Evolutionary conservation across 805 yeast species (phyloP), one percentile per base, ranked within the genome.

Genomic region (Debaryomyces castellii): DNA sequence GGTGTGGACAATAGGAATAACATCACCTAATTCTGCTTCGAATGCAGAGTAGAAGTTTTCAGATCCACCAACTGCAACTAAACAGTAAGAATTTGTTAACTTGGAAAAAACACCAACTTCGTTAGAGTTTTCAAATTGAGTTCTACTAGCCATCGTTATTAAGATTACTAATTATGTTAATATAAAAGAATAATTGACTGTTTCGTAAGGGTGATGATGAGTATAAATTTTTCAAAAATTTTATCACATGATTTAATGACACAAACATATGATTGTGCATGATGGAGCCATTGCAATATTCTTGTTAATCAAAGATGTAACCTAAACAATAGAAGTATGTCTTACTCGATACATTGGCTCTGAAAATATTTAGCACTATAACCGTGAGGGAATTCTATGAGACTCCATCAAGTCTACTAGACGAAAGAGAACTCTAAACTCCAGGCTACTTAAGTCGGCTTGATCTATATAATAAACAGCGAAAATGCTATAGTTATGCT

Each of bases 31-130:
- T 70, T 94, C 97, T 43, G 97, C 96, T 76, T 94, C 99, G 64
- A 94, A 92, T 23, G 97, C 96, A 46, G 97, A 90, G 68, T 85
- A 87, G 57, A 79, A 79, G 64, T 78, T 77, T 60, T 78, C 85
- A 37, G 97, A 90, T 24, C 97, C 99, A 51, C 99, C 98, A 45
- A 94, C 89, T 5, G 99, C 96, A 46, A 92, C 97, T 58, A 94
- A 77, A 64, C 96, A 88, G 78, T 94, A 94, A 24, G 96, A 85
- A 79, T 94, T 94, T 60, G 99, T 94, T 59, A 94, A 79, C 67
- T 89, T 94, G 71, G 97, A 78, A 62, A 91, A 91, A 46, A 91
- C 97, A 64, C 97, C 97, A 54, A 91, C 89, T 68, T 72, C 76
- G 56, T 73, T 73, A 45, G 76, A 71, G 61, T 71, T 72, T 63